Evolutionary conservation across 2,329 filamentous ascomycete species (phyloP).

Genomic region (Sporothrix phasma): DNA sequence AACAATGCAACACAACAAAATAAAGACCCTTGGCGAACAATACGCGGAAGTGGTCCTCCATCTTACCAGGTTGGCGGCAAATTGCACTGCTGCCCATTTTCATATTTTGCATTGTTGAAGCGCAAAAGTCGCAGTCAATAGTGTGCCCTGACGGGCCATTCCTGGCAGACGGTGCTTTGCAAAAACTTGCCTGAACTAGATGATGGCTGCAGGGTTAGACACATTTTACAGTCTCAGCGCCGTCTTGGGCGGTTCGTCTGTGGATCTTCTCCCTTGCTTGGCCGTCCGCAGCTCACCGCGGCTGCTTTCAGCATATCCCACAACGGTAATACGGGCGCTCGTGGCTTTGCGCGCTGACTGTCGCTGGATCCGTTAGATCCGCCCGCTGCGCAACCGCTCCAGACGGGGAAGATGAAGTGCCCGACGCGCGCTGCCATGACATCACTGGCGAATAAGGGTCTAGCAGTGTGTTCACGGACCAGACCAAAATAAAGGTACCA

Average conservation of each 20-base stretch:
- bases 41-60: not conserved
- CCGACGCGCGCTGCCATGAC: not conserved
- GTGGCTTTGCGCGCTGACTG: conserved; percentile 2
- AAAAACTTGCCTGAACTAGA: not conserved
- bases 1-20: not conserved
- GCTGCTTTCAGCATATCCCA: not conserved
- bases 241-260: not conserved
- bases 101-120: not conserved
- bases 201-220: not conserved
- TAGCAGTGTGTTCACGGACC: not conserved
- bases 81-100: not conserved
- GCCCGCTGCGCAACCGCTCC: not conserved
- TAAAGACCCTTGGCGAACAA: no score
- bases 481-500: not conserved
- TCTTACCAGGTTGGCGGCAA: not conserved
- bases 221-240: not conserved
- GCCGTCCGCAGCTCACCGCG: not conserved
- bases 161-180: conserved; percentile 2
- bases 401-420: not conserved
- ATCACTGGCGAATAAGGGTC: not conserved
- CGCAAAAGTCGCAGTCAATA: not conserved
- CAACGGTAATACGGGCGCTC: not conserved
- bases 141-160: not conserved
- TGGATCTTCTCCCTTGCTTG: not conserved
- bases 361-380: not conserved